Evolutionary conservation across 345 rosid genomes (phyloP).

Genomic region (Capsella bursapastoris): DNA sequence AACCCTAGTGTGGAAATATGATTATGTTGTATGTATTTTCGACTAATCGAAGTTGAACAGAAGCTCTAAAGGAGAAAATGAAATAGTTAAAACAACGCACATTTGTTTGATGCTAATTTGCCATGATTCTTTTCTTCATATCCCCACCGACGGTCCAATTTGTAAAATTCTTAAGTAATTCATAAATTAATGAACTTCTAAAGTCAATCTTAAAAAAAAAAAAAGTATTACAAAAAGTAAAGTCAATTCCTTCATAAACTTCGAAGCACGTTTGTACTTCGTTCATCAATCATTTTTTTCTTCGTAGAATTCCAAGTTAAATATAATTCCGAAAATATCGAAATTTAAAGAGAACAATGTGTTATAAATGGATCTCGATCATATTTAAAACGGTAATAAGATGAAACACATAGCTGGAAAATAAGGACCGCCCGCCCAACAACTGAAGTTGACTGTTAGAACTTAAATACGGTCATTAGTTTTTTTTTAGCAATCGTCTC

Average conservation of each 20-base stretch:
- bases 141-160: conserved; percentile 41
- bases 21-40: not conserved
- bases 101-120: conserved; percentile 37
- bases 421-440: conserved; percentile 38
- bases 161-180: not conserved
- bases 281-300: conserved; percentile 31
- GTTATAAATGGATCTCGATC: conserved; percentile 20
- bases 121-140: not conserved
- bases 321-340: not conserved
- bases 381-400: not conserved
- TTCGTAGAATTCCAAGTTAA: conserved; percentile 2
- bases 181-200: not conserved
- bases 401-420: conserved; percentile 20
- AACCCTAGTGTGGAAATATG: not conserved
- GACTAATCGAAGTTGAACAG: conserved; percentile 5
- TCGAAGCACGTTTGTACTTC: conserved; percentile 35
- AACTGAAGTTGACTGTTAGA: conserved; percentile 37
- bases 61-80: conserved; percentile 7
- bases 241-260: conserved; percentile 25
- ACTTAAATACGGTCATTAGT: not conserved
- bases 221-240: not conserved
- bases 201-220: conserved; percentile 18
- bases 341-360: not conserved
- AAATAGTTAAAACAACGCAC: conserved; percentile 33
- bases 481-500: conserved; percentile 3